Evolutionary conservation across 176 grass and related monocot species (phyloP).

Genomic region (Musa itinerans): DNA sequence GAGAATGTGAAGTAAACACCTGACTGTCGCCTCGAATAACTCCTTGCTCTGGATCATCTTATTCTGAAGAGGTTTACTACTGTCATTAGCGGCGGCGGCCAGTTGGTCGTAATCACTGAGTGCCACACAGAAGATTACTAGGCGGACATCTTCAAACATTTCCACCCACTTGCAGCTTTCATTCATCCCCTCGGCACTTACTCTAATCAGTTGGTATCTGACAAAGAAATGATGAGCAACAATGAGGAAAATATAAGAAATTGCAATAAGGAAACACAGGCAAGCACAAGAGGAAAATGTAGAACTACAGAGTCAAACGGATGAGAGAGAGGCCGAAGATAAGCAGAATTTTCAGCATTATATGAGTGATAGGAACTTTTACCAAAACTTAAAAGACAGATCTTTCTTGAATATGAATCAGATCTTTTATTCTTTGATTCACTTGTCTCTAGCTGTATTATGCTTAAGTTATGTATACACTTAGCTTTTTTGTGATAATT

Average conservation of each 20-base stretch:
- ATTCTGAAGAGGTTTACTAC: constrained; percentile 37
- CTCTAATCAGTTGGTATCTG: constrained; percentile 87
- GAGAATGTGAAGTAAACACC: constrained; percentile 27
- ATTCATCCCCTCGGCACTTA: constrained; percentile 71
- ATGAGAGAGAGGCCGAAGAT: no score
- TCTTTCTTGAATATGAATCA: no score
- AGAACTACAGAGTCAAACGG: no score
- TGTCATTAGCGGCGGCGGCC: constrained; percentile 24
- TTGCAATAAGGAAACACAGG: no score
- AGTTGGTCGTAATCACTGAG: constrained; percentile 78
- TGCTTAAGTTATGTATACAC: not conserved
- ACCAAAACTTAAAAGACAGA: no score
- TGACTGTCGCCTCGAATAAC: constrained; percentile 83
- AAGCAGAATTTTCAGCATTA: no score
- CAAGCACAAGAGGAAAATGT: no score
- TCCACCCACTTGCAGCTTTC: constrained; percentile 97
- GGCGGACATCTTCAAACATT: constrained; percentile 93
- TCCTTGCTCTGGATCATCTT: constrained; percentile 92
- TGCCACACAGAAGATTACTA: constrained; percentile 74
- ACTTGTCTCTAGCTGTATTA: not conserved
- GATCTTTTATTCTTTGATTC: not conserved
- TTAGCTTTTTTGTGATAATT: no score
- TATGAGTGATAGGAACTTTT: no score
- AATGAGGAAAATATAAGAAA: no score
- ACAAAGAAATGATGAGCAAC: not conserved